These are phyloP conservation scores for Hsuehochloa calcarea DNA, from an alignment of 176 grass and related monocot genomes.

Conservation along the genomic window DNA sequence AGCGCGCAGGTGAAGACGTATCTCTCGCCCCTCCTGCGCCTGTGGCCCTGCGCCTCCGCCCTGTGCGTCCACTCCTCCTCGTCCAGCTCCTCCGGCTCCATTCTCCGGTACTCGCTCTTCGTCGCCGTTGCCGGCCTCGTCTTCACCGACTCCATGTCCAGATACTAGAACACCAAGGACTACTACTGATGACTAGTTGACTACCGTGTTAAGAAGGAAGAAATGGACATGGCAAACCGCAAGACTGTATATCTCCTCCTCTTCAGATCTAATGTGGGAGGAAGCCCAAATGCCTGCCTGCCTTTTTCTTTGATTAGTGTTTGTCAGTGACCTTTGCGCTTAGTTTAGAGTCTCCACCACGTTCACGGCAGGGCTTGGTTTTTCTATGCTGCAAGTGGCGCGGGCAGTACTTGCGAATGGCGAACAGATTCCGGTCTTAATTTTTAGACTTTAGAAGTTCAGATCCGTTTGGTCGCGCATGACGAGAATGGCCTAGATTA, in stretches of 20 bases:
- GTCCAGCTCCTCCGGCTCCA: conserved; percentile 44
- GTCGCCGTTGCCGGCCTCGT: conserved; percentile 17
- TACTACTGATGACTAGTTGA: background rate
- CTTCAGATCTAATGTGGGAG: conserved; percentile 29
- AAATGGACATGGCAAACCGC: background rate
- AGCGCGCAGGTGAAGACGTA: conserved; percentile 71
- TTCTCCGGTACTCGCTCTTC: conserved; percentile 49
- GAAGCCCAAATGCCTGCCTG: background rate
- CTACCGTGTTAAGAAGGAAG: too few relatives aligned
- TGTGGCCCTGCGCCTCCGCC: conserved; percentile 40
- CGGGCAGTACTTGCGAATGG: background rate
- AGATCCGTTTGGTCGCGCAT: background rate
- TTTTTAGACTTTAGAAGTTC: background rate
- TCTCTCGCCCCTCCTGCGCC: conserved; percentile 37
- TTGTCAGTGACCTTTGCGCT: background rate
- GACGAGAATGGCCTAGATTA: background rate
- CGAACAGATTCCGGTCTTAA: background rate
- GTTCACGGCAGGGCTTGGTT: conserved; percentile 24
- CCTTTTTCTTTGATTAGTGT: background rate
- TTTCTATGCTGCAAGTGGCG: conserved; percentile 29
- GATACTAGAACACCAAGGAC: background rate
- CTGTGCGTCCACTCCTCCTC: conserved; percentile 44
- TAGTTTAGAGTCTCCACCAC: conserved; percentile 33
- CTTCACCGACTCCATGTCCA: conserved; percentile 33
- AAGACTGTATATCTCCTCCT: background rate